Evolutionary conservation across 2,329 filamentous ascomycete genomes (phyloP), one percentile per base, ranked within the genome.

Genomic region (Daldinia eschscholtzii): DNA sequence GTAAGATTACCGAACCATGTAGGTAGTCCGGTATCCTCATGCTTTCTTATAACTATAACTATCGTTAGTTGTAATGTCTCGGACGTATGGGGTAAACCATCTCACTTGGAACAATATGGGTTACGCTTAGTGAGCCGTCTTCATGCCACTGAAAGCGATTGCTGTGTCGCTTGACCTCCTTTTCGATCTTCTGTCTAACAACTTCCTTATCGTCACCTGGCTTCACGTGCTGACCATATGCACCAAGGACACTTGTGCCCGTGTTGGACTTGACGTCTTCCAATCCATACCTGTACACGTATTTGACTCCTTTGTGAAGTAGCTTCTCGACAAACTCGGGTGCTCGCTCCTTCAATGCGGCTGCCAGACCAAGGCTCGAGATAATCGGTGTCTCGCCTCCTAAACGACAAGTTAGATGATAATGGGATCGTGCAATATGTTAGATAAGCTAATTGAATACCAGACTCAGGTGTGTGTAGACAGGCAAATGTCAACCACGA

Each of bases 1-100:
- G 79, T 79, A n/a, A 80, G 65, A 56, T 79, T 79, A 6, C 78
- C 79, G 48, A 80, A 80, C 70, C 75, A 80, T 0, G 75, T 76
- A 0, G 74, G 71, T 2, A 75, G 58, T 0, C 72, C 74, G 0
- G 73, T 78, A 9, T 74, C 71, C 7, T 76, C 57, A 55, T 79
- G 76, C 12, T 73, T 76, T 10, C 76, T 70, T 13, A 78, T 74
- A 41, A 76, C 79, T 76, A 26, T 5, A 5, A 7, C 28, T 9
- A 10, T n/a, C n/a, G 12, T 63, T n/a, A 64, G 28, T 10, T 41
- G 35, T 15, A 5, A 10, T 4, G 3, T 18, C 12, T 4, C 26
- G 9, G 18, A 26, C 1, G 4, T 23, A 9, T 2, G 5, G 6
- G 13, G 6, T 33, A 6, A 26, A 48, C 26, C 37, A 23, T 66